phyloP scores from a whole-genome alignment of 805 yeast genomes.

The Spathaspora arborariae region DNA sequence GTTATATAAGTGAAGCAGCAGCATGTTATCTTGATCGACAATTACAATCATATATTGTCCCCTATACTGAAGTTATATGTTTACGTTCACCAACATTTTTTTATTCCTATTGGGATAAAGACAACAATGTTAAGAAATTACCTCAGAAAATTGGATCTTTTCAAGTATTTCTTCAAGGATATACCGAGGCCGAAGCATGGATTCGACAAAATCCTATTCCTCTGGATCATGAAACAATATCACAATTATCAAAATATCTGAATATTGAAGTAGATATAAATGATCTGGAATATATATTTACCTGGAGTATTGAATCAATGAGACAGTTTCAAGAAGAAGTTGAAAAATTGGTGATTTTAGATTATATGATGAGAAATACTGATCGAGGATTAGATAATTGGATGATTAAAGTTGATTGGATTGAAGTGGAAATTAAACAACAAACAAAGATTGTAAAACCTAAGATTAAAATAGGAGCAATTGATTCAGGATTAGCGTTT shows the following conservation, averaged over 20 bases:
- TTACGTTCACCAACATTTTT: constrained; percentile 49
- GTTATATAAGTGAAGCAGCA: constrained; percentile 69
- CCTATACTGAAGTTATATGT: constrained; percentile 56
- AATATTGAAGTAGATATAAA: constrained; percentile 13
- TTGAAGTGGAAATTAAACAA: constrained; percentile 9
- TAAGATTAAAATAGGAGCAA: constrained; percentile 57
- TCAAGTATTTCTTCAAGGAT: constrained; percentile 58
- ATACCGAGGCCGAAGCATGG: constrained; percentile 59
- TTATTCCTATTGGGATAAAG: constrained; percentile 46
- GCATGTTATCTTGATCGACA: constrained; percentile 64
- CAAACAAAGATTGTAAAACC: constrained; percentile 25
- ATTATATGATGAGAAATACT: constrained; percentile 70
- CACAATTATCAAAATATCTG: constrained; percentile 15
- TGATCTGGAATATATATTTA: constrained; percentile 24
- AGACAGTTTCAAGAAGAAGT: constrained; percentile 55
- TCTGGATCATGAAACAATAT: constrained; percentile 9
- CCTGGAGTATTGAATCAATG: constrained; percentile 51
- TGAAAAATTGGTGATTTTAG: constrained; percentile 67
- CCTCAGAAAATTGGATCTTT: constrained; percentile 61
- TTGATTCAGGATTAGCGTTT: constrained; percentile 69
- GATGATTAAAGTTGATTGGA: constrained; percentile 64
- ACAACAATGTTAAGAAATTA: constrained; percentile 18
- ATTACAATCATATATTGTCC: constrained; percentile 57
- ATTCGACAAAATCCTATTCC: constrained; percentile 57
- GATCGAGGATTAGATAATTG: constrained; percentile 74